Evolutionary conservation across 306 rosid genomes (phyloP).

Genomic region (Acacia confusa): DNA sequence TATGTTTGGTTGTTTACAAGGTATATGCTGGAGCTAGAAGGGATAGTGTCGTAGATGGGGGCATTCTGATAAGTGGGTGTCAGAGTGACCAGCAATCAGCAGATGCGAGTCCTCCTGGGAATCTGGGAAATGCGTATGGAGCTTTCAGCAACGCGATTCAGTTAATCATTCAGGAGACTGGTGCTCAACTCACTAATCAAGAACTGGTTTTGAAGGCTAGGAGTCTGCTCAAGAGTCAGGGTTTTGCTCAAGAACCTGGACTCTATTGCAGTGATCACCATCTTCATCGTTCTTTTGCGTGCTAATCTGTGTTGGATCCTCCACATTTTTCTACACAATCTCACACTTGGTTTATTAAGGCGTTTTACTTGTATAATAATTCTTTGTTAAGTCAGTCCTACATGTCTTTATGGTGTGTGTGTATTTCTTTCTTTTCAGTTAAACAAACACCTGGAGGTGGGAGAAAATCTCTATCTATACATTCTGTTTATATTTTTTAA

Average conservation of each 20-base stretch:
- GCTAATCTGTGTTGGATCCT: neutral
- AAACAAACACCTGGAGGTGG: too few relatives aligned
- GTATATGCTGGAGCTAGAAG: constrained; percentile 54
- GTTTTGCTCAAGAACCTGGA: constrained; percentile 73
- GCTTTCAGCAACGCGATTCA: constrained; percentile 81
- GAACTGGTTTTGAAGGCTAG: constrained; percentile 61
- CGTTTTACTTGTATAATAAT: neutral
- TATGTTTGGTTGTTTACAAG: neutral
- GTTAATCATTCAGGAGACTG: constrained; percentile 43
- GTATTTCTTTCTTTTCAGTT: neutral
- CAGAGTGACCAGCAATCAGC: constrained; percentile 82
- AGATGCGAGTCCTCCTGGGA: constrained; percentile 66
- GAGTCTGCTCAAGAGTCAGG: constrained; percentile 57
- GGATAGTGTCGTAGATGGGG: constrained; percentile 38
- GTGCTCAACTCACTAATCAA: constrained; percentile 52
- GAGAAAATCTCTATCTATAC: too few relatives aligned
- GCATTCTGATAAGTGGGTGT: constrained; percentile 78
- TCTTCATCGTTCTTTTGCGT: constrained; percentile 49
- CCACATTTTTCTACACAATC: neutral
- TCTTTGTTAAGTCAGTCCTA: too few relatives aligned
- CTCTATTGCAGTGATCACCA: constrained; percentile 67
- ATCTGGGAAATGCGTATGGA: constrained; percentile 56
- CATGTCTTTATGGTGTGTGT: neutral
- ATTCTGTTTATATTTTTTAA: too few relatives aligned
- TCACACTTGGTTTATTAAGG: neutral